Base-by-base conservation (phyloP, 805 yeast species). In the Wickerhamiella occidentalis region DNA sequence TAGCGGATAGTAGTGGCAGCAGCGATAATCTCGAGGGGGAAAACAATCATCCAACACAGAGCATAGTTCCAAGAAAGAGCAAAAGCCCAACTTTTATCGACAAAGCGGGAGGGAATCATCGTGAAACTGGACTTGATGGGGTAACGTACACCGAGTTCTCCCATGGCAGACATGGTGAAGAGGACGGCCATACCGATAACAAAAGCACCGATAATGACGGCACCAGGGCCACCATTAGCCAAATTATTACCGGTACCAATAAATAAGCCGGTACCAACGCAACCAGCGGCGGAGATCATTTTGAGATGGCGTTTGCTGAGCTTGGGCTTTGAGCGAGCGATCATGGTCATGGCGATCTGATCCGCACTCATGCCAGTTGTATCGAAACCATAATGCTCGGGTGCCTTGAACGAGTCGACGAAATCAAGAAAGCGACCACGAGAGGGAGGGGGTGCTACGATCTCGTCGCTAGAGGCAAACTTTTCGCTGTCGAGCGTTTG, bases 211-310 rank as follows among this genome's bases (percentile, higher is more conserved):
- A 84, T 72, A 40, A 80, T 61, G 33, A 72, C 60, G 3, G 75
- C 63, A 3, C 68, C 76, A 3, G 64, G 90, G 6, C 94, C 94
- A 12, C 85, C 86, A 11, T 71, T 62, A n/a, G 72, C 69, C 49
- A 84, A 69, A 1, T 88, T 79, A 13, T 78, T 67, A 50, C 87
- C 86, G 2, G 88, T 80, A 58, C 88, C 86, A 56, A 84, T 80
- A 55, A 84, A 68, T 50, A 84, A 70, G 60, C 88, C 94, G 1
- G 92, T 82, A 50, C 92, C 92, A 47, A 84, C 66, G 7, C 90
- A 84, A 56, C 92, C 90, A 56, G 92, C 94, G 55, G 85, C 77
- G 55, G 92, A 82, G 60, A 81, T 78, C 82, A 81, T 78, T 50
- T 78, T 72, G 54, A 79, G 71, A 59, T 80, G 86, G 48, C 86